Evolutionary conservation across 129 eudicot genomes (phyloP).

Genomic region (Daucus carota): DNA sequence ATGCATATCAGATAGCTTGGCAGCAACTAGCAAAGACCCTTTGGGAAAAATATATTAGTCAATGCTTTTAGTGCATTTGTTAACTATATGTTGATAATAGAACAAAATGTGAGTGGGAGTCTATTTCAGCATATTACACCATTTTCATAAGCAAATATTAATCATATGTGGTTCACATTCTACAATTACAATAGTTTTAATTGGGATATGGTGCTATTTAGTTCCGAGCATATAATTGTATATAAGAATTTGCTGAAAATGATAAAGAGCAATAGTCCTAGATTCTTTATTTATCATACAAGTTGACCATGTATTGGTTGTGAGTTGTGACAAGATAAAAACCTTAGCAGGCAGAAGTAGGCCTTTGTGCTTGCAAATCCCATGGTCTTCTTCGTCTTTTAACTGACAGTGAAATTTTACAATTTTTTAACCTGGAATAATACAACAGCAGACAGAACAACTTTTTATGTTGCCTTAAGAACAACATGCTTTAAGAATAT

Average conservation of each 20-base stretch:
- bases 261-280: not conserved
- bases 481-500: constrained; percentile 71
- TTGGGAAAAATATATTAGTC: not conserved
- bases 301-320: not conserved
- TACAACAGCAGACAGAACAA: not conserved
- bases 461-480: constrained; percentile 17
- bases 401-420: not conserved
- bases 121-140: not conserved
- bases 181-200: not conserved
- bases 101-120: no score
- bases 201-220: not conserved
- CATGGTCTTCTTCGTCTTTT: not conserved
- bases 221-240: not conserved
- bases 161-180: not conserved
- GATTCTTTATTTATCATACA: not conserved
- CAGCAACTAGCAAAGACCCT: not conserved
- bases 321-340: not conserved
- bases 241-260: not conserved
- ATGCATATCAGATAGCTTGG: not conserved
- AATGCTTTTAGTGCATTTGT: not conserved
- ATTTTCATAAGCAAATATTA: not conserved
- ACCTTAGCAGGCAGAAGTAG: not conserved
- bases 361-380: not conserved
- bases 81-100: not conserved
- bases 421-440: not conserved